Base-by-base conservation (phyloP, 2,329 filamentous ascomycete species). In the Chaetomiaceae sp. region DNA sequence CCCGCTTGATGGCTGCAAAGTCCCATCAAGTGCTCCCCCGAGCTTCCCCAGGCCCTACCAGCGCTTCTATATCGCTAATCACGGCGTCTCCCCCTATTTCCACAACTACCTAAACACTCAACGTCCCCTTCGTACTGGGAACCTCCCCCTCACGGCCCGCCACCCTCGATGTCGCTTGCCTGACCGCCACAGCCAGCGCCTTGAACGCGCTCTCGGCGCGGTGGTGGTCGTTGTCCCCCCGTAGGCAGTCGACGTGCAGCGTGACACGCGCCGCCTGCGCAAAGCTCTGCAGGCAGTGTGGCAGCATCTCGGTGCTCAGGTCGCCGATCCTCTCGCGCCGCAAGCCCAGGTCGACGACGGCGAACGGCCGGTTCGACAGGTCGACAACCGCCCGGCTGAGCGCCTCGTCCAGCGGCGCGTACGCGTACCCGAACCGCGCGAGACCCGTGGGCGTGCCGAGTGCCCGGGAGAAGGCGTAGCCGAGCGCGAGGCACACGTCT, bases 181-280 rank as follows among this genome's bases (percentile, higher is more conserved):
- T 77, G 45, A 94, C 76, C 7, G 93, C 93, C 36, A 96, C 81
- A 0, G 93, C 93, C 56, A 97, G 68, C 38, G 93, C 93, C 78
- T 98, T 98, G 70, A 98, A 96, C 14, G 91, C 93, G 65, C 86
- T 93, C 78, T 97, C 93, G 9, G 93, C 90, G 48, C 90, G 76
- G 71, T 97, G 93, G 68, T 97, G 93, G 69, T 97, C 93, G 68
- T 97, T 98, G 52, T 86, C 79, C 42, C 93, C 93, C 53, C 88
- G 79, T 47, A 95, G 69, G 68, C 88, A 94, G 69, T 96, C 88
- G 49, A 98, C 88, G 71, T 98, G 93, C 62, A 97, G 71, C n/a
- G 93, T 98, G 43, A 96, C 76, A 20, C 88, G 84, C 3, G 89
- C 88, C 9, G 81, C 87, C 71, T 94, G 86, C 34, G 91, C 90